Conservation (phyloP, 495 filamentous ascomycete species). For the Paragyromitra xinjiangensis region DNA sequence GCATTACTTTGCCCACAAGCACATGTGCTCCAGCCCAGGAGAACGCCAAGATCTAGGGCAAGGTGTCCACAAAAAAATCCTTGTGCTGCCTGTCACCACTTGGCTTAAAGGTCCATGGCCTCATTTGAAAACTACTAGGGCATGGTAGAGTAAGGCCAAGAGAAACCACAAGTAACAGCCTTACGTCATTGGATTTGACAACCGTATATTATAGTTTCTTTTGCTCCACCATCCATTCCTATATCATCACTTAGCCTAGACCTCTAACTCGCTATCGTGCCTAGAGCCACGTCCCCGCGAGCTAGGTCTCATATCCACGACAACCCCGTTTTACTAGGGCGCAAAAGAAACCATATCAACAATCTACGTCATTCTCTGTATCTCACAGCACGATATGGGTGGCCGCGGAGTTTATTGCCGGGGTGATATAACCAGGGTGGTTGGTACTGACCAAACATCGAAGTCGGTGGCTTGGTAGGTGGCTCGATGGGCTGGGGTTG, state of each 20-base stretch:
- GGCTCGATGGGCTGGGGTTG: background rate
- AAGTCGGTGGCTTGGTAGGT: background rate
- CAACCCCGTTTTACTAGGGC: too few relatives aligned
- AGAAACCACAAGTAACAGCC: background rate
- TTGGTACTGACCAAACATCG: background rate
- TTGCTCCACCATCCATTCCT: too few relatives aligned
- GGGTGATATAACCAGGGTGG: background rate
- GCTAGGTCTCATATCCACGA: background rate
- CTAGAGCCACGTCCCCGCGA: background rate
- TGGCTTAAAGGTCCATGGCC: background rate
- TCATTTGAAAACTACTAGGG: background rate
- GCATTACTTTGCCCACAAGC: background rate
- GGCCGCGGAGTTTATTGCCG: background rate
- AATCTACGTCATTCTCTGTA: background rate
- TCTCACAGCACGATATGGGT: background rate
- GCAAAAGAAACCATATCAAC: background rate
- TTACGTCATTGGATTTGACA: too few relatives aligned
- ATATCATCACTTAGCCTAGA: too few relatives aligned
- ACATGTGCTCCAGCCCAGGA: background rate
- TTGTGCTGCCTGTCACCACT: background rate
- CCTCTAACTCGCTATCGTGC: background rate
- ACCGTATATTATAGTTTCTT: too few relatives aligned
- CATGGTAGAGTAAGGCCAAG: background rate
- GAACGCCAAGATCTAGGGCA: background rate
- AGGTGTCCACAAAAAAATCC: background rate